phyloP scores from a whole-genome alignment of 2,329 filamentous ascomycete genomes.

The Colletotrichum orchidophilum region DNA sequence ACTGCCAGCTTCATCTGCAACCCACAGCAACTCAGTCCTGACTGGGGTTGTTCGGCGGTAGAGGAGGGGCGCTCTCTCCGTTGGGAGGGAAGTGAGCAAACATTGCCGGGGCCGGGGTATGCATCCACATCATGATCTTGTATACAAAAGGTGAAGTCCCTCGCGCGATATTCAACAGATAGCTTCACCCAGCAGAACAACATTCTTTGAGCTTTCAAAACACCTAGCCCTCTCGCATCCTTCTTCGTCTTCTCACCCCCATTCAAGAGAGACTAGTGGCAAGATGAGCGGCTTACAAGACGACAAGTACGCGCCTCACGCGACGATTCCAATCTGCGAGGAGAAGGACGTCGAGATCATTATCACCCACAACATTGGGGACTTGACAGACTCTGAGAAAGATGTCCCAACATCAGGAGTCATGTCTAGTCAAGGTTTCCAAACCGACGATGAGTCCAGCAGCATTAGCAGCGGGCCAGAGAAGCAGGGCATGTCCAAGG shows the following conservation, averaged over 20 bases:
- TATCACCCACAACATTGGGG: constrained; percentile 4
- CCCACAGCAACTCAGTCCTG: background rate
- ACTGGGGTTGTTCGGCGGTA: background rate
- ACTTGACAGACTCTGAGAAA: constrained; percentile 12
- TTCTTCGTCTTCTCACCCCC: background rate
- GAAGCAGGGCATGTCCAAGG: constrained; percentile 56
- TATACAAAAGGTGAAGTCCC: constrained; percentile 11
- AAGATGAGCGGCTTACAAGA: constrained; percentile 9
- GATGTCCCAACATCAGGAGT: background rate
- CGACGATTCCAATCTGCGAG: background rate
- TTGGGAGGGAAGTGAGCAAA: constrained; percentile 10
- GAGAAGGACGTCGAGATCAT: constrained; percentile 22
- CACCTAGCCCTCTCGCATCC: background rate
- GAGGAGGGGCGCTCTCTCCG: background rate
- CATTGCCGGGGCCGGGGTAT: constrained; percentile 5
- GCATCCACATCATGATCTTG: background rate
- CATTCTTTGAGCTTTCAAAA: background rate
- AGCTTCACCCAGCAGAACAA: background rate
- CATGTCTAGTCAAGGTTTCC: background rate
- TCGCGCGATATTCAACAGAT: background rate
- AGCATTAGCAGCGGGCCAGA: constrained; percentile 16
- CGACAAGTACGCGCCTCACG: background rate
- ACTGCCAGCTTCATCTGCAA: background rate
- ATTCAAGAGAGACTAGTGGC: background rate
- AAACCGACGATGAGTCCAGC: constrained; percentile 35